Evolutionary conservation across 2,329 filamentous ascomycete species (phyloP).

Genomic region (Hymenoscyphus linearis): DNA sequence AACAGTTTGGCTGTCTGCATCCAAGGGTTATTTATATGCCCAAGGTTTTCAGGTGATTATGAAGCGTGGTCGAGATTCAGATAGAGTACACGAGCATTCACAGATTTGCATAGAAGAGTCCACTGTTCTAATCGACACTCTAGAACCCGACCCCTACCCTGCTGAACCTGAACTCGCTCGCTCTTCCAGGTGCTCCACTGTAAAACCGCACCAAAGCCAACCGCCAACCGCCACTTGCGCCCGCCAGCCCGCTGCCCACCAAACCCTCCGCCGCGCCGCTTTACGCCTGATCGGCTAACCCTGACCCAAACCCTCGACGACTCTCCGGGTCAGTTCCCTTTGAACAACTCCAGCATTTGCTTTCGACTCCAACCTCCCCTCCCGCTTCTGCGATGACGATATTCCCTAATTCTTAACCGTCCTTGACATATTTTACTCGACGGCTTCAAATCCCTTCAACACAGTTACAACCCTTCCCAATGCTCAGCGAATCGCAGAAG

Average conservation of each 20-base stretch:
- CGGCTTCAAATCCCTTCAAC: conserved; percentile 4
- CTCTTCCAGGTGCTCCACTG: neutral
- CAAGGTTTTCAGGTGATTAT: neutral
- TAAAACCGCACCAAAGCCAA: neutral
- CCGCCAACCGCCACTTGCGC: too few relatives aligned
- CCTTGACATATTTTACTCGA: conserved; percentile 13
- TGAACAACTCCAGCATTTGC: conserved; percentile 6
- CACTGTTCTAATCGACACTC: neutral
- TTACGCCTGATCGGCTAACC: neutral
- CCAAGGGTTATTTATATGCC: neutral
- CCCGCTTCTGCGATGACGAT: conserved; percentile 17
- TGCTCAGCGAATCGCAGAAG: conserved; percentile 28
- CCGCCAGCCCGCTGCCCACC: neutral
- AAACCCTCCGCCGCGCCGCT: neutral
- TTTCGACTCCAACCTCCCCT: conserved; percentile 4
- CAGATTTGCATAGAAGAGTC: neutral
- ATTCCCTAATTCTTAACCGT: conserved; percentile 4
- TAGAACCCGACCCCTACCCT: too few relatives aligned
- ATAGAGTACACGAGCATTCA: neutral
- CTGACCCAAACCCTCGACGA: conserved; percentile 5
- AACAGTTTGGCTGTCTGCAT: too few relatives aligned
- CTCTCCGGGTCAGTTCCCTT: conserved; percentile 4
- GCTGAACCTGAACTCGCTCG: neutral
- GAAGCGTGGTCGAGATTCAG: neutral
- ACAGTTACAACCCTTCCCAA: conserved; percentile 23